These are phyloP conservation scores for Delphinella strobiligena DNA, from an alignment of 2,329 filamentous ascomycete species.

Conservation along the genomic window DNA sequence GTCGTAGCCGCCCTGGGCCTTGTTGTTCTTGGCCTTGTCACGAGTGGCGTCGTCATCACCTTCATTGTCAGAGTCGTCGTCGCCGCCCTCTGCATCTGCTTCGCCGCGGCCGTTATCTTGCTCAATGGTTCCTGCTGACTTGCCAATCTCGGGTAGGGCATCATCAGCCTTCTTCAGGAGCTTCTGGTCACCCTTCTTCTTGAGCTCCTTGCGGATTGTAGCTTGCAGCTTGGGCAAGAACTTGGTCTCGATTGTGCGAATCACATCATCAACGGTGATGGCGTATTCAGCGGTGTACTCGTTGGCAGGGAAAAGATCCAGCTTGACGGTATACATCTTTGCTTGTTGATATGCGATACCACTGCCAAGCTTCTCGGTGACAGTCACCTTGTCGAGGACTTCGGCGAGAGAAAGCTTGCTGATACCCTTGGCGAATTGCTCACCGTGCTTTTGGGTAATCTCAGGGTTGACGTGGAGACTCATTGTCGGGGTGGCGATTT, in stretches of 20 bases:
- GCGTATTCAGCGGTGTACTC: constrained; percentile 83
- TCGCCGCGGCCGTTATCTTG: constrained; percentile 32
- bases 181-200: constrained; percentile 57
- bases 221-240: constrained; percentile 62
- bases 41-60: constrained; percentile 47
- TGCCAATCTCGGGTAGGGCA: constrained; percentile 65
- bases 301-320: constrained; percentile 71
- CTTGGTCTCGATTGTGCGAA: constrained; percentile 65
- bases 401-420: constrained; percentile 74
- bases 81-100: constrained; percentile 40
- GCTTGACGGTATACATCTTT: constrained; percentile 71
- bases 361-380: constrained; percentile 67
- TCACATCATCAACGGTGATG: constrained; percentile 65
- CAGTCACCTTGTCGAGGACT: constrained; percentile 67
- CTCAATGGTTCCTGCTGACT: constrained; percentile 45
- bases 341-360: constrained; percentile 58
- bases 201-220: constrained; percentile 63
- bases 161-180: constrained; percentile 46
- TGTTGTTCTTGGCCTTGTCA: constrained; percentile 63
- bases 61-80: constrained; percentile 56
- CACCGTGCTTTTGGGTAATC: constrained; percentile 53
- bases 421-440: constrained; percentile 83
- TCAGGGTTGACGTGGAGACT: constrained; percentile 67
- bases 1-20: constrained; percentile 73
- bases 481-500: constrained; percentile 86